These are phyloP conservation scores for Vanrija humicola DNA, from an alignment of 1,284 basidiomycete genomes.

Conservation along the genomic window DNA sequence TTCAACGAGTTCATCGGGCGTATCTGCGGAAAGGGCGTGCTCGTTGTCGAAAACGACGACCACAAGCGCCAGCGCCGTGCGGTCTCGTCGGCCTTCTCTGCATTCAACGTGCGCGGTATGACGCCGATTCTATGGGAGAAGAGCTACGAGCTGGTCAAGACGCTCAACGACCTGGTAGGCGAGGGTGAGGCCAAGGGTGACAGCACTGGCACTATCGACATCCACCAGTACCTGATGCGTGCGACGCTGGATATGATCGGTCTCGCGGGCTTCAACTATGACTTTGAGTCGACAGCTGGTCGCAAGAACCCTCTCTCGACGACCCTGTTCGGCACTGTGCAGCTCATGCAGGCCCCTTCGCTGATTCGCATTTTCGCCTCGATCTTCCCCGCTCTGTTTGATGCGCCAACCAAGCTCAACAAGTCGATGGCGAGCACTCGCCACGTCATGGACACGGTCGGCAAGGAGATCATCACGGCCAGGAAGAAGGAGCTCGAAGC, in stretches of 20 bases:
- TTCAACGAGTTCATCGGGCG: conserved; percentile 56
- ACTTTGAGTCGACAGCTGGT: conserved; percentile 49
- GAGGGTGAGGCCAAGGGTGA: conserved; percentile 17
- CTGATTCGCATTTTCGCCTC: no score
- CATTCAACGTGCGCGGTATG: conserved; percentile 43
- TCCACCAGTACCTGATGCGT: conserved; percentile 60
- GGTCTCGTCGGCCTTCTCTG: conserved; percentile 50
- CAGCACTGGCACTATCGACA: conserved; percentile 52
- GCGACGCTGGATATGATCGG: conserved; percentile 68
- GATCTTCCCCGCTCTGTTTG: no score
- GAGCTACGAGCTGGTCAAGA: conserved; percentile 47
- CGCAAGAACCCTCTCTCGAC: conserved; percentile 57
- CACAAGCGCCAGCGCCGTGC: conserved; percentile 56
- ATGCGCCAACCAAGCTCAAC: not conserved
- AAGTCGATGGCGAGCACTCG: not conserved
- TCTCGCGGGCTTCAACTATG: conserved; percentile 62
- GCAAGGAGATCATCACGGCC: conserved; percentile 28
- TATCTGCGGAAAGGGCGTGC: conserved; percentile 40
- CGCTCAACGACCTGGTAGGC: conserved; percentile 8
- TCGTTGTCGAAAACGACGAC: conserved; percentile 51
- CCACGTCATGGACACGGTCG: not conserved
- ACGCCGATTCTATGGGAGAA: conserved; percentile 64
- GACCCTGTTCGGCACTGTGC: conserved; percentile 48
- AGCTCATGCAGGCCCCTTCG: no score
- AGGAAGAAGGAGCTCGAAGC: conserved; percentile 23